Percentiles rank a stretch among this genome's conserved stretches.
Evolutionary conservation across 176 grass and related monocot genomes (phyloP).

Genomic region (Carex pumila): DNA sequence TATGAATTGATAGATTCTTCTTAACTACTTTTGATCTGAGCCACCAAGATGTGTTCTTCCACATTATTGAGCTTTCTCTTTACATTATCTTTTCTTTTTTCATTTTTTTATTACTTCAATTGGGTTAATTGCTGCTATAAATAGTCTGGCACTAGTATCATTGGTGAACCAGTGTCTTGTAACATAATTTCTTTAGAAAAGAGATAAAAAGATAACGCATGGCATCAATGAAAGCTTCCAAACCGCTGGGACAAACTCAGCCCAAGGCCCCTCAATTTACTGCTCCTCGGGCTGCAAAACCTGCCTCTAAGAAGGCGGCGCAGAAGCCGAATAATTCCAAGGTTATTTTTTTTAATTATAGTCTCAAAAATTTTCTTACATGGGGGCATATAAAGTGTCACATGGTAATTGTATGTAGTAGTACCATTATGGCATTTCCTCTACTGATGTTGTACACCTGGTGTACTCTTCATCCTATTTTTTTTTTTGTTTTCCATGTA

Average conservation of each 20-base stretch:
- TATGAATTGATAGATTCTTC: conserved; percentile 18
- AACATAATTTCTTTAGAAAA: conserved; percentile 1
- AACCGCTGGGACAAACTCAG: background rate
- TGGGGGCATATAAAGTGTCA: background rate
- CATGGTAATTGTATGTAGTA: background rate
- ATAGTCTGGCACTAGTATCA: background rate
- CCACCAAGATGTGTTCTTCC: background rate
- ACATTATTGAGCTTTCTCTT: background rate
- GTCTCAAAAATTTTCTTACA: background rate
- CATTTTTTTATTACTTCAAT: background rate
- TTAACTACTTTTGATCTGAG: conserved; percentile 1
- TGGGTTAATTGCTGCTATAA: background rate
- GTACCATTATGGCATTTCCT: background rate
- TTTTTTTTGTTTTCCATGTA: background rate
- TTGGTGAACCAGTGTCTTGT: conserved; percentile 9
- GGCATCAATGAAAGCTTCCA: conserved; percentile 33
- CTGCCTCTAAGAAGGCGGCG: conserved; percentile 15
- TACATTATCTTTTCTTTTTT: conserved; percentile 5
- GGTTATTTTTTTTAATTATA: conserved; percentile 3
- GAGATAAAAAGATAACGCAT: background rate
- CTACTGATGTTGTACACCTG: background rate
- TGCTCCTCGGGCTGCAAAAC: conserved; percentile 1
- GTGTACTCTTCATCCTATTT: background rate
- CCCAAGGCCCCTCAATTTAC: background rate
- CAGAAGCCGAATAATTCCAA: conserved; percentile 29